A percentile compares a stretch with the other conserved stretches of the same genome.
Evolutionary conservation across 805 yeast species (phyloP).

Genomic region (Nematodospora valgi): DNA sequence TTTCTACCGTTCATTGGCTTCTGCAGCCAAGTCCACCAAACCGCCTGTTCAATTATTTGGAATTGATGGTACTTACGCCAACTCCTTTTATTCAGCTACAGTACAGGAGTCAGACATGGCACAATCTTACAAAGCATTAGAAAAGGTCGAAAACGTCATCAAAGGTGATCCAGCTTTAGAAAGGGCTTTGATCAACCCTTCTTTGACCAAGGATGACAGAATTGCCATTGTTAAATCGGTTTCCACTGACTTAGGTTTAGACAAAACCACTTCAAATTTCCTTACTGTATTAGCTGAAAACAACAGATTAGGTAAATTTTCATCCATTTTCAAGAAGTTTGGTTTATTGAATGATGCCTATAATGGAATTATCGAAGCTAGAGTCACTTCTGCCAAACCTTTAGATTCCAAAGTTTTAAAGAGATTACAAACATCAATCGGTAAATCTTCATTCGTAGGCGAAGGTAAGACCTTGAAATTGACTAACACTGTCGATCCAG

Average conservation of each 20-base stretch:
- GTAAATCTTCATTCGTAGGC: conserved; percentile 79
- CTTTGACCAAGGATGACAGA: conserved; percentile 76
- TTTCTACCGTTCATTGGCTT: conserved; percentile 68
- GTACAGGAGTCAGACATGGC: conserved; percentile 76
- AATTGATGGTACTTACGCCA: conserved; percentile 94
- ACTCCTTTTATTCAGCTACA: conserved; percentile 90
- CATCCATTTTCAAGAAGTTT: conserved; percentile 66
- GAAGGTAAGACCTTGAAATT: conserved; percentile 81
- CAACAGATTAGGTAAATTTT: conserved; percentile 80
- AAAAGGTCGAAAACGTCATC: conserved; percentile 52
- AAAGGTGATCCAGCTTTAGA: conserved; percentile 60
- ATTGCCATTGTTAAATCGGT: conserved; percentile 62
- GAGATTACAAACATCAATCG: conserved; percentile 75
- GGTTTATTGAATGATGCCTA: conserved; percentile 78
- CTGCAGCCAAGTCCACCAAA: conserved; percentile 62
- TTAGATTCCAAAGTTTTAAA: conserved; percentile 77
- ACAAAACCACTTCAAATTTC: conserved; percentile 73
- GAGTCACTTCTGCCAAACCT: conserved; percentile 82
- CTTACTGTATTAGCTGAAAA: conserved; percentile 85
- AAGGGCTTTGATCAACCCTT: conserved; percentile 73
- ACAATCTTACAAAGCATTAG: conserved; percentile 63
- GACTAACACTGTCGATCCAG: conserved; percentile 80
- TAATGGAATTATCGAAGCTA: conserved; percentile 90
- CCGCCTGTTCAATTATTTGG: conserved; percentile 95
- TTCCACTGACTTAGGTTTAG: conserved; percentile 47